Evolutionary conservation across 1,284 basidiomycete genomes (phyloP).

Genomic region (Porodaedalea pini): DNA sequence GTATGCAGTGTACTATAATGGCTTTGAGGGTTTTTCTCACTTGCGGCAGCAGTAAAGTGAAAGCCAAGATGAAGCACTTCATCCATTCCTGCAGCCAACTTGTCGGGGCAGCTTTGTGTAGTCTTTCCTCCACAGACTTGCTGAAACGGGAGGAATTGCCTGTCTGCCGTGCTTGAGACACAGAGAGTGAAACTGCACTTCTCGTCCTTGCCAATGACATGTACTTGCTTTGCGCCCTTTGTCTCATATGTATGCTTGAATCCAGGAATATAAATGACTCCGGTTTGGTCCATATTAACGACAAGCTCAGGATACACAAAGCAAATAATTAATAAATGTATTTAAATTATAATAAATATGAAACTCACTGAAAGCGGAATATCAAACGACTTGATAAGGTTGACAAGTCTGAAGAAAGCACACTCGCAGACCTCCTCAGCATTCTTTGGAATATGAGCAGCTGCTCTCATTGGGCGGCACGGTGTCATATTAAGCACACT

Average conservation of each 20-base stretch:
- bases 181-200: conserved; percentile 37
- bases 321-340: not conserved
- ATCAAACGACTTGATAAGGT: not conserved
- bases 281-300: conserved; percentile 40
- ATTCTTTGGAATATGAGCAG: not conserved
- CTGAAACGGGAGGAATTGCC: conserved; percentile 32
- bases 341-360: conserved; percentile 8
- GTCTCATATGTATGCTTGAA: conserved; percentile 30
- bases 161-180: conserved; percentile 28
- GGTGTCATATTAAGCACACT: not conserved
- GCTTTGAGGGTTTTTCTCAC: conserved; percentile 39
- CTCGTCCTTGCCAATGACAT: conserved; percentile 32
- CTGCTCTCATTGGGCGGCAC: not conserved
- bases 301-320: conserved; percentile 23
- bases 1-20: conserved; percentile 31
- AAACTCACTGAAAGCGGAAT: conserved; percentile 16
- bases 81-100: conserved; percentile 20
- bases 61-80: conserved; percentile 29
- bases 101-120: conserved; percentile 25
- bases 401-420: not conserved
- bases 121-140: conserved; percentile 30
- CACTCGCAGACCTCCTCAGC: not conserved
- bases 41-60: conserved; percentile 28
- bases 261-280: conserved; percentile 30
- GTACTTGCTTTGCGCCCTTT: conserved; percentile 33